Conservation (phyloP, 306 rosid species). For the Inga leiocalycina region DNA sequence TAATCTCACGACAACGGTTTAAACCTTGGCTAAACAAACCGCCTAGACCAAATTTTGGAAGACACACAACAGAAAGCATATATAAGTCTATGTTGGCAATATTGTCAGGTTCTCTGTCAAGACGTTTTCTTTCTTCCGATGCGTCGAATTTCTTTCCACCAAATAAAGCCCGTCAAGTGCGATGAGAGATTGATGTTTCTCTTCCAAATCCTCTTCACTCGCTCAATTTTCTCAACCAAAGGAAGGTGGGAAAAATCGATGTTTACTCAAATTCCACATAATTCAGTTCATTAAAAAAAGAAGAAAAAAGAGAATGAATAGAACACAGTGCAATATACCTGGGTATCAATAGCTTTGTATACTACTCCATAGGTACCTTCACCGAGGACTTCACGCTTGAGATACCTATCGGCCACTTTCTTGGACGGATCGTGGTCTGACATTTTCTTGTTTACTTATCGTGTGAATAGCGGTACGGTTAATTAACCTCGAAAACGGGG, state of each 20-base stretch:
- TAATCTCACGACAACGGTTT: background rate
- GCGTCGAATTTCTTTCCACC: background rate
- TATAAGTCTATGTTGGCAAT: background rate
- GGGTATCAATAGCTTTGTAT: slow-evolving; percentile 71
- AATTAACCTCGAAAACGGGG: background rate
- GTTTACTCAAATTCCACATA: slow-evolving; percentile 12
- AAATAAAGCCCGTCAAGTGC: background rate
- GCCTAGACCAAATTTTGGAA: background rate
- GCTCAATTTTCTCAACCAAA: slow-evolving; percentile 11
- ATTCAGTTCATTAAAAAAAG: background rate
- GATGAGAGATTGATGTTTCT: slow-evolving; percentile 19
- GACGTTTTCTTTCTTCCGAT: background rate
- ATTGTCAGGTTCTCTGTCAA: slow-evolving; percentile 9
- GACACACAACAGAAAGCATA: background rate
- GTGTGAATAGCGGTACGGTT: background rate
- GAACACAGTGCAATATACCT: slow-evolving; percentile 35
- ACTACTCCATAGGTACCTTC: slow-evolving; percentile 83
- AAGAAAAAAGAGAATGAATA: background rate
- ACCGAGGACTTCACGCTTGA: slow-evolving; percentile 70
- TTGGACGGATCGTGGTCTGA: slow-evolving; percentile 52
- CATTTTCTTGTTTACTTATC: background rate
- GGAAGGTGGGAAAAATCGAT: background rate
- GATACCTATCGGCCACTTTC: slow-evolving; percentile 73
- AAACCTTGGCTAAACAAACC: background rate
- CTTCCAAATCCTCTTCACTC: slow-evolving; percentile 10